Conservation (phyloP, 768 basidiomycete genomes). For the Hericium erinaceus region DNA sequence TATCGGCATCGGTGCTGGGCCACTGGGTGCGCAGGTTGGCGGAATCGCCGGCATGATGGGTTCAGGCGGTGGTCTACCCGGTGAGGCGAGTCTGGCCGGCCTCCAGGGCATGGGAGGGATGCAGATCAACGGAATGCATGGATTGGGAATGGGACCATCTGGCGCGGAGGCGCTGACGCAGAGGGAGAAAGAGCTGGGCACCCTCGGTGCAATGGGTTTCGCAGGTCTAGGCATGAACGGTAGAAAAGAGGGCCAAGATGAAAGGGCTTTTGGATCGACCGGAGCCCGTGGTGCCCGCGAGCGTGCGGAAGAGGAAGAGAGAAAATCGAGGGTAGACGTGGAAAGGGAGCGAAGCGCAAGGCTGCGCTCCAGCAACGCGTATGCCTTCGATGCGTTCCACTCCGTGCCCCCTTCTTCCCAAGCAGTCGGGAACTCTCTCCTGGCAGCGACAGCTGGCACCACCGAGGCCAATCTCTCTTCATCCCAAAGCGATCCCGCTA, state of each 20-base stretch:
- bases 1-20: slow-evolving; percentile 36
- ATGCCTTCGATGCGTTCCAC: slow-evolving; percentile 75
- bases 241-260: slow-evolving; percentile 28
- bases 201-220: slow-evolving; percentile 40
- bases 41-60: slow-evolving; percentile 11
- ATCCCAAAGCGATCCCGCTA: background rate
- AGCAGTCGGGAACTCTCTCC: slow-evolving; percentile 21
- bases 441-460: slow-evolving; percentile 17
- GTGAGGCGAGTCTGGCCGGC: slow-evolving; percentile 13
- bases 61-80: slow-evolving; percentile 11
- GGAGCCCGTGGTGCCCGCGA: slow-evolving; percentile 48
- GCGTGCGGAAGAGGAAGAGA: slow-evolving; percentile 51
- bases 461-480: background rate
- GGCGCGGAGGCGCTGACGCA: slow-evolving; percentile 24
- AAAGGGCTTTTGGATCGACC: slow-evolving; percentile 28
- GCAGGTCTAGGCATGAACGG: slow-evolving; percentile 24
- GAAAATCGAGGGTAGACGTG: slow-evolving; percentile 45
- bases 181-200: slow-evolving; percentile 39
- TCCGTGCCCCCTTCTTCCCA: slow-evolving; percentile 38
- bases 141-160: background rate
- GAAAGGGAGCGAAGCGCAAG: slow-evolving; percentile 26
- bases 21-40: slow-evolving; percentile 10
- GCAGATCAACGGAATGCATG: slow-evolving; percentile 8
- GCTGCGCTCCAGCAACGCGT: slow-evolving; percentile 31
- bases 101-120: slow-evolving; percentile 19